Conservation (phyloP, 2,329 filamentous ascomycete species). For the Metarhizium brunneum region DNA sequence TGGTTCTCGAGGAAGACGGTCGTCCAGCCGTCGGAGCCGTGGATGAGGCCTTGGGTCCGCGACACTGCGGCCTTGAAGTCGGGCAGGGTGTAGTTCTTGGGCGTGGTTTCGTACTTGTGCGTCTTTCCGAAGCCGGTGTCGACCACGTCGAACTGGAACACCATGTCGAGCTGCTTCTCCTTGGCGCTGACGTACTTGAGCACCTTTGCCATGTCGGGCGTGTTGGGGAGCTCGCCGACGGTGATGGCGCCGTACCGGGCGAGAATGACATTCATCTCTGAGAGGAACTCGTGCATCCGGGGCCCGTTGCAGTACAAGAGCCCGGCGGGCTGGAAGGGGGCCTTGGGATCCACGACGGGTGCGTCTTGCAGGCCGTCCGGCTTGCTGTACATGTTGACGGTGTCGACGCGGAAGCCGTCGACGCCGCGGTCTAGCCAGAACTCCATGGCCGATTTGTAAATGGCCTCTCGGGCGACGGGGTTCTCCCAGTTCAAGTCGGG, state of each 20-base stretch:
- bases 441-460: slow-evolving; percentile 61
- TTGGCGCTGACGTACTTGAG: slow-evolving; percentile 49
- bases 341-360: slow-evolving; percentile 37
- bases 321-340: slow-evolving; percentile 41
- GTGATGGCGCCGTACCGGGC: slow-evolving; percentile 56
- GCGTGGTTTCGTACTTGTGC: slow-evolving; percentile 42
- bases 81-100: slow-evolving; percentile 33
- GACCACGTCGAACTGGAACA: slow-evolving; percentile 59
- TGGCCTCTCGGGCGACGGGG: slow-evolving; percentile 53
- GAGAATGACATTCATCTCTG: slow-evolving; percentile 55
- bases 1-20: slow-evolving; percentile 58
- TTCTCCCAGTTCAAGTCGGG: slow-evolving; percentile 86
- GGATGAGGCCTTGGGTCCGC: slow-evolving; percentile 42
- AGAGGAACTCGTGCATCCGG: slow-evolving; percentile 57
- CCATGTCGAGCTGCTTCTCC: slow-evolving; percentile 57
- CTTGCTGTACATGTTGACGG: slow-evolving; percentile 66
- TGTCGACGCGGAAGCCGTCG: slow-evolving; percentile 66
- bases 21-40: slow-evolving; percentile 50
- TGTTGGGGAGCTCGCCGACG: slow-evolving; percentile 59
- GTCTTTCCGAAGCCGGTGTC: slow-evolving; percentile 46
- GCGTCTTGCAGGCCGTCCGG: slow-evolving; percentile 48
- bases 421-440: slow-evolving; percentile 74
- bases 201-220: slow-evolving; percentile 47
- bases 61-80: slow-evolving; percentile 38
- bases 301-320: slow-evolving; percentile 59